Percentiles rank a stretch among this genome's conserved stretches.
phyloP scores from a whole-genome alignment of 306 rosid genomes.

The Inga oerstediana region DNA sequence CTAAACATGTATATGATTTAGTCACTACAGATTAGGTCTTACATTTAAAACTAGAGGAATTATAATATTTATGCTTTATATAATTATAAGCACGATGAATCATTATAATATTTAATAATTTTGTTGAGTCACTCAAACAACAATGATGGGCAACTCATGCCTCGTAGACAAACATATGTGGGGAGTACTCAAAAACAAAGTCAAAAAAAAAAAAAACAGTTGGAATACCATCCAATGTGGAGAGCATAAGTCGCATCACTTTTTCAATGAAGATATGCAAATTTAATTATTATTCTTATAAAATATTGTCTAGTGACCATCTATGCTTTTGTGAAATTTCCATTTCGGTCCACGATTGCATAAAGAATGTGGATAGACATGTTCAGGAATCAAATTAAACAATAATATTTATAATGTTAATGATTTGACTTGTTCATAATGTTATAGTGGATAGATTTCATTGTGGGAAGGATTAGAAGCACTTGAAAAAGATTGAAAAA shows the following conservation, averaged over 20 bases:
- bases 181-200: background rate
- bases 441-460: background rate
- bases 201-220: conserved; percentile 1
- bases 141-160: background rate
- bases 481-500: background rate
- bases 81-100: no score
- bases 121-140: background rate
- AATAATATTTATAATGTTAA: background rate
- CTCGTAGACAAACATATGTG: conserved; percentile 21
- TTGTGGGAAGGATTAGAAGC: background rate
- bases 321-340: background rate
- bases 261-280: background rate
- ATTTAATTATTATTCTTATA: background rate
- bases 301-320: background rate
- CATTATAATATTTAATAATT: no score
- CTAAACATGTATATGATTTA: no score
- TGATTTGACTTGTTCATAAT: background rate
- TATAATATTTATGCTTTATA: no score
- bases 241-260: background rate
- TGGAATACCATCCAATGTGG: conserved; percentile 35
- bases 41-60: no score
- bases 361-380: background rate
- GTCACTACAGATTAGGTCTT: no score
- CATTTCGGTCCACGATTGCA: background rate
- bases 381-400: background rate